Evolutionary conservation across 148 eudicot genomes (phyloP).

Genomic region (Vaccinium macrocarpon): DNA sequence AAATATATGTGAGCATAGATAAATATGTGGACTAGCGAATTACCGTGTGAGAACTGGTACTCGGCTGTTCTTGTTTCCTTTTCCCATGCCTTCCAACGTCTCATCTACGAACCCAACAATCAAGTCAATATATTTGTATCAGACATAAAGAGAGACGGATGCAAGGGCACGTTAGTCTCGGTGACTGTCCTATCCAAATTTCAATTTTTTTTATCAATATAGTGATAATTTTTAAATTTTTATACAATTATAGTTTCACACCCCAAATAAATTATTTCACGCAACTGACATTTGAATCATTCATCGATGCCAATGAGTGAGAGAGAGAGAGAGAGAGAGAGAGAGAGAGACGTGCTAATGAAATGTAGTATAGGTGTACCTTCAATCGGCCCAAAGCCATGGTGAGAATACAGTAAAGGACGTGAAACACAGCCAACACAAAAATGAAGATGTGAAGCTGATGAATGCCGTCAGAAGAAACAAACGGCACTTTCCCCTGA

Average conservation of each 20-base stretch:
- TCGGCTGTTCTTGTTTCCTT: slow-evolving; percentile 53
- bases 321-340: background rate
- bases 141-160: background rate
- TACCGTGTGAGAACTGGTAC: slow-evolving; percentile 57
- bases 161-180: too few species aligned
- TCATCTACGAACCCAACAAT: slow-evolving; percentile 38
- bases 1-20: too few species aligned
- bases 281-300: too few species aligned
- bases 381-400: slow-evolving; percentile 47
- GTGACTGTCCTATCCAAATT: too few species aligned
- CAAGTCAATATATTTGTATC: background rate
- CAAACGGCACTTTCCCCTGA: slow-evolving; percentile 50
- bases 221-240: too few species aligned
- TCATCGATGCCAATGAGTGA: background rate
- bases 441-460: slow-evolving; percentile 65
- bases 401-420: slow-evolving; percentile 48
- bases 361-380: slow-evolving; percentile 22
- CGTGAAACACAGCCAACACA: slow-evolving; percentile 54
- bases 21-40: background rate
- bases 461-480: slow-evolving; percentile 51
- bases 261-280: too few species aligned
- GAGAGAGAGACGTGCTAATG: too few species aligned
- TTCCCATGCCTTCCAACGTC: slow-evolving; percentile 64
- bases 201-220: too few species aligned
- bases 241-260: too few species aligned